Percentiles rank a stretch among this genome's conserved stretches.
Conservation (phyloP, 345 rosid genomes). For the Toxicodendron radicans region DNA sequence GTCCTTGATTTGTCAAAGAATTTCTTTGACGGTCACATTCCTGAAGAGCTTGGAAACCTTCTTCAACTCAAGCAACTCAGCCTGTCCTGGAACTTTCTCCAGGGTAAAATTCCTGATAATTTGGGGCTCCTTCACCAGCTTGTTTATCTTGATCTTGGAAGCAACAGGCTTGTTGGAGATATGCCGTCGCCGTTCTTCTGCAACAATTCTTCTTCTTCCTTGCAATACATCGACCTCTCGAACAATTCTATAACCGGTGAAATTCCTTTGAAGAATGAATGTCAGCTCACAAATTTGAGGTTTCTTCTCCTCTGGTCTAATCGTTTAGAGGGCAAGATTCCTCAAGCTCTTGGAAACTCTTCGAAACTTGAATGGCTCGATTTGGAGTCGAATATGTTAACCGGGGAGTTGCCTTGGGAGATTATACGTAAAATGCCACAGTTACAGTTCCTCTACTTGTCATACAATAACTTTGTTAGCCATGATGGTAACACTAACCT, state of each 20-base stretch:
- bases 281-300: conserved; percentile 51
- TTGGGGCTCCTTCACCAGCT: conserved; percentile 50
- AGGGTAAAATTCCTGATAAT: conserved; percentile 60
- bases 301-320: conserved; percentile 88
- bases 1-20: conserved; percentile 79
- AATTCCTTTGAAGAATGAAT: conserved; percentile 53
- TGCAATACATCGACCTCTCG: conserved; percentile 73
- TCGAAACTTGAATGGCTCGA: conserved; percentile 80
- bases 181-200: conserved; percentile 65
- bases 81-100: conserved; percentile 64
- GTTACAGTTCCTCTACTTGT: conserved; percentile 77
- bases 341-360: conserved; percentile 62
- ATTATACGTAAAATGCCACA: conserved; percentile 55
- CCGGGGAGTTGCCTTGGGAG: conserved; percentile 71
- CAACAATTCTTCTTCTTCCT: conserved; percentile 51
- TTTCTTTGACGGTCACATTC: conserved; percentile 62
- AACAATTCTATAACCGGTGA: conserved; percentile 70
- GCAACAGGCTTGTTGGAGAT: conserved; percentile 52
- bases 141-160: conserved; percentile 61
- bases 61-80: conserved; percentile 52
- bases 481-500: conserved; percentile 77
- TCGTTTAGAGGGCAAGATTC: conserved; percentile 52
- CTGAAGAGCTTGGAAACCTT: conserved; percentile 60
- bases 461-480: conserved; percentile 69
- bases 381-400: conserved; percentile 65